phyloP scores from a whole-genome alignment of 192 early-diverging fungal genomes.

The Linnemannia elongata region DNA sequence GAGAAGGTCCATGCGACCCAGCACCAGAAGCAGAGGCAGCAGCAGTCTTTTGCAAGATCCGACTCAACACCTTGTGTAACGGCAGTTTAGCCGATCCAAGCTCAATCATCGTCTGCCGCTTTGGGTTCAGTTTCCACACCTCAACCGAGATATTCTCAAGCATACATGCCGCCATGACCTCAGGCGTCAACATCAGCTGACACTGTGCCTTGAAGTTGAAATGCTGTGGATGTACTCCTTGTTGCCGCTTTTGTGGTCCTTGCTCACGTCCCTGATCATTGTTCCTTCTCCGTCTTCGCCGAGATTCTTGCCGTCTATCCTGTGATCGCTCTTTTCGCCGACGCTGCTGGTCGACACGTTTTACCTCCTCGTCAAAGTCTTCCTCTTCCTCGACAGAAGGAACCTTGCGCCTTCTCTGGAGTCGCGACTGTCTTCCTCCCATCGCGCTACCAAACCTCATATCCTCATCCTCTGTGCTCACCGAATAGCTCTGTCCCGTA shows the following conservation, averaged over 20 bases:
- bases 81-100: slow-evolving; percentile 48
- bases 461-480: background rate
- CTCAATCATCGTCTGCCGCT: slow-evolving; percentile 52
- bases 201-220: slow-evolving; percentile 43
- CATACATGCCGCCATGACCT: slow-evolving; percentile 53
- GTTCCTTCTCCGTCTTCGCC: background rate
- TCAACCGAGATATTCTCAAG: slow-evolving; percentile 53
- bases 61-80: slow-evolving; percentile 39
- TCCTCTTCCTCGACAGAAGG: background rate
- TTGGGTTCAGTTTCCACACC: slow-evolving; percentile 53
- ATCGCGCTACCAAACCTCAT: background rate
- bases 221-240: slow-evolving; percentile 28
- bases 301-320: background rate
- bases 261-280: background rate
- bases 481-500: background rate
- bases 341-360: background rate
- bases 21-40: background rate
- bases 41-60: slow-evolving; percentile 43
- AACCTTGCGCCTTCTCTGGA: slow-evolving; percentile 31
- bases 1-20: background rate
- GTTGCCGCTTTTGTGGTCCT: background rate
- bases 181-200: slow-evolving; percentile 39
- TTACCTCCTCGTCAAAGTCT: background rate
- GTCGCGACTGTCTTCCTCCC: slow-evolving; percentile 38
- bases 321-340: background rate